Evolutionary conservation across 148 eudicot species (phyloP), one percentile per base, ranked within the genome.

Genomic region (Rhododendron molle): DNA sequence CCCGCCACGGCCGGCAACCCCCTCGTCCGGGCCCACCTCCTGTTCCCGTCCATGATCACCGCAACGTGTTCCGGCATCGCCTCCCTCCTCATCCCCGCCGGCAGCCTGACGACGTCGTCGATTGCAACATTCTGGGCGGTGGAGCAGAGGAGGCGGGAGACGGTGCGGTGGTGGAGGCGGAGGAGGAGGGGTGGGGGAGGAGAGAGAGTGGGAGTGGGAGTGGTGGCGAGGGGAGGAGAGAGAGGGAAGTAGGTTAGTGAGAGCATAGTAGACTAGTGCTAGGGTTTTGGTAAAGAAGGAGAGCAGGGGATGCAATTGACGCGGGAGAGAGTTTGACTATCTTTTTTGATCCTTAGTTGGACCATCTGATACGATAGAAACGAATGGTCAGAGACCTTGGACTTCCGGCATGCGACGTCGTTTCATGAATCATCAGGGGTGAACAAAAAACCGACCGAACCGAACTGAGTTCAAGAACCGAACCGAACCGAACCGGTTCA

Each of bases 11-110:
- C 74, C 11, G 93, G 89, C 83, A 92, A 62, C 9, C 95, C 95
- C 36, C 88, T 89, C 82, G 73, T 85, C 81, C 88, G 81, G 72
- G 96, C 93, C 98, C 98, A 95, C 91, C 98, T 90, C 85, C 93
- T 88, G 86, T 94, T 94, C 28, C 96, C 98, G 62, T 94, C 98
- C 96, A 94, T 94, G 20, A 94, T 91, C 76, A 94, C 90, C 54
- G 98, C 96, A 82, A 94, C 91, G 81, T 94, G 98, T 0, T 78
- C 82, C 58, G 98, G 98, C 95, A 93, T 89, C 86, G 88, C 62
- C 71, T 94, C 96, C 6, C 87, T 38, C 84, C 38, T 80, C 73
- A 93, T 89, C 76, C 90, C 95, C 38, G 58, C 88, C 47, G 98
- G 96, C 47, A 92, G 65, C 82, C 54, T 14, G 10, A 60, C 11